These are phyloP conservation scores for Cyberlindnera americana DNA, from an alignment of 805 yeast genomes.

Conservation along the genomic window DNA sequence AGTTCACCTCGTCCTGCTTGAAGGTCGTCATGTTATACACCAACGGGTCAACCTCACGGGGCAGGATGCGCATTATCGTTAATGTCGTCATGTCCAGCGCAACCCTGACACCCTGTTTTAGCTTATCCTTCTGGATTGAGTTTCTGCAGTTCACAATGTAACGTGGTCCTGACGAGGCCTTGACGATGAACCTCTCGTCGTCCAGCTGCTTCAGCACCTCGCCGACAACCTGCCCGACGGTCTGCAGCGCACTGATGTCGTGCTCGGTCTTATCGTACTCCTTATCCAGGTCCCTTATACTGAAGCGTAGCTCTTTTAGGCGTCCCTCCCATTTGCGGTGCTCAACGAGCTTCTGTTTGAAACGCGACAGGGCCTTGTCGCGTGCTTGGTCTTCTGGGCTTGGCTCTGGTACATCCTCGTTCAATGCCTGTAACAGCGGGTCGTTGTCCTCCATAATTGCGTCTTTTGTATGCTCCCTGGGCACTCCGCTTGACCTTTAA, in stretches of 20 bases:
- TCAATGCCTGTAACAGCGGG: constrained; percentile 69
- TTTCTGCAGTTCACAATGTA: constrained; percentile 97
- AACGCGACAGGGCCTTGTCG: constrained; percentile 69
- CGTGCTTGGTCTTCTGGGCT: constrained; percentile 63
- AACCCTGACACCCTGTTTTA: constrained; percentile 93
- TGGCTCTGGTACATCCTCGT: constrained; percentile 22
- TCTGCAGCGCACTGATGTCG: constrained; percentile 94
- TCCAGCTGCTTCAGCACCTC: constrained; percentile 94
- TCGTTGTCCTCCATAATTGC: constrained; percentile 56
- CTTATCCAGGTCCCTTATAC: constrained; percentile 78
- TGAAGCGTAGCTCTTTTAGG: constrained; percentile 75
- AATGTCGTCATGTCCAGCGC: constrained; percentile 96
- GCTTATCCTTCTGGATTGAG: constrained; percentile 75
- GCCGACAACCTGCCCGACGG: constrained; percentile 96
- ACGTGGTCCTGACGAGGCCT: constrained; percentile 96
- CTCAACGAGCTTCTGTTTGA: constrained; percentile 82
- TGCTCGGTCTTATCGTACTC: constrained; percentile 91
- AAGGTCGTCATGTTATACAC: constrained; percentile 98
- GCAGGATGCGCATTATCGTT: constrained; percentile 95
- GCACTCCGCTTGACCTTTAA: no score
- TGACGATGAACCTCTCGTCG: constrained; percentile 91
- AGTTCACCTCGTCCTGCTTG: constrained; percentile 96
- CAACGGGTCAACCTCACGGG: constrained; percentile 96
- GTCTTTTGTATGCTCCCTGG: background rate
- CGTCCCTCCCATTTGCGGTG: constrained; percentile 94